Conservation (phyloP, 129 eudicot species). For the Calendula officinalis region DNA sequence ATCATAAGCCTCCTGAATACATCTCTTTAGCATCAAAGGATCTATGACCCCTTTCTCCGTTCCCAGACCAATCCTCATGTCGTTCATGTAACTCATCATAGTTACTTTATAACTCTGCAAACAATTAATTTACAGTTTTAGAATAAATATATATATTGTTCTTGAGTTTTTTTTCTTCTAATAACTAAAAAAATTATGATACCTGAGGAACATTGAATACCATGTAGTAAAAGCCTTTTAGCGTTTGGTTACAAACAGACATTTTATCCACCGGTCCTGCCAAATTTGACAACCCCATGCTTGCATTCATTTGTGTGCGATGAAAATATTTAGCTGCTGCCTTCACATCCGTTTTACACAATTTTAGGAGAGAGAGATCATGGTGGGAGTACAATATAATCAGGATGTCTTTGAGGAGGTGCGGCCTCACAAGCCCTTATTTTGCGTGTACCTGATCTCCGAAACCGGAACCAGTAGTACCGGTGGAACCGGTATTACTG, state of each 20-base stretch:
- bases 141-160: neutral
- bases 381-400: no score
- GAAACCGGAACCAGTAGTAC: no score
- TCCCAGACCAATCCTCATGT: slow-evolving; percentile 45
- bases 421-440: no score
- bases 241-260: slow-evolving; percentile 42
- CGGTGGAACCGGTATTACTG: no score
- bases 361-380: no score
- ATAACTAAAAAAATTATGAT: no score
- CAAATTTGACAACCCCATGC: slow-evolving; percentile 43
- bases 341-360: no score
- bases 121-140: no score
- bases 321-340: no score
- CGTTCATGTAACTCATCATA: slow-evolving; percentile 47
- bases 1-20: slow-evolving; percentile 43
- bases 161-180: neutral
- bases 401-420: no score
- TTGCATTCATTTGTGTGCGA: slow-evolving; percentile 40
- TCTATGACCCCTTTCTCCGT: slow-evolving; percentile 44
- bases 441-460: no score
- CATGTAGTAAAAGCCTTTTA: slow-evolving; percentile 49
- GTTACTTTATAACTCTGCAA: slow-evolving; percentile 46
- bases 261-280: slow-evolving; percentile 54
- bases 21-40: slow-evolving; percentile 29
- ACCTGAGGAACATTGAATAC: slow-evolving; percentile 51